Conservation (phyloP, 1,284 basidiomycete genomes). For the Butyriboletus regius region DNA sequence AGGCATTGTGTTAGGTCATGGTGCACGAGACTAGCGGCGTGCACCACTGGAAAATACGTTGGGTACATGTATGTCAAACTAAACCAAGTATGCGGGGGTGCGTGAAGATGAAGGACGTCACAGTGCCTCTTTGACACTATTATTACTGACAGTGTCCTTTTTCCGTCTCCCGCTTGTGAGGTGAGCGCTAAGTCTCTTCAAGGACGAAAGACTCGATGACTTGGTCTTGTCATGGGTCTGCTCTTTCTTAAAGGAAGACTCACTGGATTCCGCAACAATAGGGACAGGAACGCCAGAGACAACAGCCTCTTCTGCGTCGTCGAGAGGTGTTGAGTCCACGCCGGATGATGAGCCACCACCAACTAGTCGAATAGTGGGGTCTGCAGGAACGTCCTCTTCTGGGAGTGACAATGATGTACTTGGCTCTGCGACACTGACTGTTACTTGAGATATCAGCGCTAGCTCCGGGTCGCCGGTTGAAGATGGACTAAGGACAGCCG, state of each 20-base stretch:
- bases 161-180: slow-evolving; percentile 39
- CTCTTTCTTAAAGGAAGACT: slow-evolving; percentile 15
- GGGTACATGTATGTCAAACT: slow-evolving; percentile 20
- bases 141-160: slow-evolving; percentile 46
- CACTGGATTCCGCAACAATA: slow-evolving; percentile 10
- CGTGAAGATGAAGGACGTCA: slow-evolving; percentile 19
- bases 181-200: slow-evolving; percentile 48
- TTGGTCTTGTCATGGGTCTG: slow-evolving; percentile 48
- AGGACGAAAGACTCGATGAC: slow-evolving; percentile 42
- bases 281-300: slow-evolving; percentile 26
- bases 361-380: slow-evolving; percentile 50
- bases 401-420: slow-evolving; percentile 1
- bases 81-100: slow-evolving; percentile 14
- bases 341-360: slow-evolving; percentile 44
- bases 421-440: slow-evolving; percentile 2
- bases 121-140: slow-evolving; percentile 25
- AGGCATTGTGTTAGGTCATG: slow-evolving; percentile 1
- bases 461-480: slow-evolving; percentile 8
- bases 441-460: neutral
- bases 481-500: slow-evolving; percentile 23
- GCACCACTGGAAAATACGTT: slow-evolving; percentile 10
- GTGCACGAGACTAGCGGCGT: slow-evolving; percentile 14
- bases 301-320: slow-evolving; percentile 26
- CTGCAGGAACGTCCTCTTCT: slow-evolving; percentile 14
- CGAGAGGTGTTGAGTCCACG: slow-evolving; percentile 19